Conservation (phyloP, 83 land plant genomes). For the Picea abies region DNA sequence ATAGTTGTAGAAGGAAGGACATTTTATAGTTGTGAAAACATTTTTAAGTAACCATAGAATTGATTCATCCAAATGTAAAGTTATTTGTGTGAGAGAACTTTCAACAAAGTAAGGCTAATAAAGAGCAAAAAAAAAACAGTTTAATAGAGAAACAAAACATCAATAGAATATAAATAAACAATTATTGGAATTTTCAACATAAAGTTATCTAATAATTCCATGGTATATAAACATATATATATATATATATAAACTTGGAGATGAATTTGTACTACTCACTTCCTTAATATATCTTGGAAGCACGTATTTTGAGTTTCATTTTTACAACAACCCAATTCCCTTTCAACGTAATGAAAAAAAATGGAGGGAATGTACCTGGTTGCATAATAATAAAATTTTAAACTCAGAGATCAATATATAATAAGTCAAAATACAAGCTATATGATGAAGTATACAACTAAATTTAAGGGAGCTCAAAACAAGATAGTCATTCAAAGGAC, state of each 20-base stretch:
- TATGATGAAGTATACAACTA: not conserved
- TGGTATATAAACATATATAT: not conserved
- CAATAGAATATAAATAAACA: not conserved
- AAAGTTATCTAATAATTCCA: too few relatives aligned
- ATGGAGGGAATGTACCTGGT: constrained; percentile 78
- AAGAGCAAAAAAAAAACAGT: constrained; percentile 3
- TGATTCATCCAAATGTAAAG: too few relatives aligned
- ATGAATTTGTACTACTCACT: constrained; percentile 33
- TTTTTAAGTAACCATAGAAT: too few relatives aligned
- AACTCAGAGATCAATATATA: not conserved
- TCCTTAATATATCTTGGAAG: constrained; percentile 75
- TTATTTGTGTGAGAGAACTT: too few relatives aligned
- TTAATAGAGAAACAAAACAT: not conserved
- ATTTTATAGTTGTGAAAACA: too few relatives aligned
- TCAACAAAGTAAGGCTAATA: not conserved
- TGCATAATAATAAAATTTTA: constrained; percentile 24
- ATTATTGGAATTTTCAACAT: not conserved
- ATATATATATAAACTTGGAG: not conserved
- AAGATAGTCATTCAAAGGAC: not conserved
- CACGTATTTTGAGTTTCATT: constrained; percentile 78
- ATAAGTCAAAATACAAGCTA: constrained; percentile 7
- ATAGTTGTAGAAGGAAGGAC: too few relatives aligned
- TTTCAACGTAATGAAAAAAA: constrained; percentile 84
- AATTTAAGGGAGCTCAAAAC: not conserved
- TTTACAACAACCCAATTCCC: constrained; percentile 85